These are phyloP conservation scores for Podaxis sp. DNA, from an alignment of 768 basidiomycete species.

Conservation along the genomic window DNA sequence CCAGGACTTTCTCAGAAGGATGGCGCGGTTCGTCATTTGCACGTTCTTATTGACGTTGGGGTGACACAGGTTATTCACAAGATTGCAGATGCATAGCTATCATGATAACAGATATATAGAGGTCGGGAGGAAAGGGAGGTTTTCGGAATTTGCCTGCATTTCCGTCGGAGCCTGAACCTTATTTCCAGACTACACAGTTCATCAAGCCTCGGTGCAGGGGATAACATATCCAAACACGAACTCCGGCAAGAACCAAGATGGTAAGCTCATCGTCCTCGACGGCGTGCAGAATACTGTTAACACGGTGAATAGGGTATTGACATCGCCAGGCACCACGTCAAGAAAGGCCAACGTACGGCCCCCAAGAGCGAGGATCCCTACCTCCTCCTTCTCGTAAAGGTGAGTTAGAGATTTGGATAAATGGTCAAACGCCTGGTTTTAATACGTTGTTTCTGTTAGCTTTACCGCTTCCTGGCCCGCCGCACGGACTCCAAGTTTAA, in stretches of 20 bases:
- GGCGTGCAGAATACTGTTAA: slow-evolving; percentile 21
- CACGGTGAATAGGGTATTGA: slow-evolving; percentile 83
- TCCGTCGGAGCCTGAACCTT: slow-evolving; percentile 41
- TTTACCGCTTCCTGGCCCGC: slow-evolving; percentile 98
- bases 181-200: slow-evolving; percentile 59
- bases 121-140: not conserved
- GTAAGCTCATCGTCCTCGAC: slow-evolving; percentile 57
- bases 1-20: not conserved
- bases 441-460: slow-evolving; percentile 42
- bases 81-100: not conserved
- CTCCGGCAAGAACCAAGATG: slow-evolving; percentile 73
- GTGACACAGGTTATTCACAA: not conserved
- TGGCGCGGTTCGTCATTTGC: not conserved
- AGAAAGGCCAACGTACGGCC: slow-evolving; percentile 91
- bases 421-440: not conserved
- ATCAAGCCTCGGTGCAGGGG: slow-evolving; percentile 49
- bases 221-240: slow-evolving; percentile 49
- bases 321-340: slow-evolving; percentile 96
- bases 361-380: slow-evolving; percentile 99
- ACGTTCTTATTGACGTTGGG: not conserved
- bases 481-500: slow-evolving; percentile 96
- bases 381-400: slow-evolving; percentile 97
- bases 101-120: not conserved
- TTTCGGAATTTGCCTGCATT: slow-evolving; percentile 7
- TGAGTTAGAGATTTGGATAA: slow-evolving; percentile 31